Evolutionary conservation across 768 basidiomycete species (phyloP), one percentile per base, ranked within the genome.

Genomic region (Psilocybe tampanensis): DNA sequence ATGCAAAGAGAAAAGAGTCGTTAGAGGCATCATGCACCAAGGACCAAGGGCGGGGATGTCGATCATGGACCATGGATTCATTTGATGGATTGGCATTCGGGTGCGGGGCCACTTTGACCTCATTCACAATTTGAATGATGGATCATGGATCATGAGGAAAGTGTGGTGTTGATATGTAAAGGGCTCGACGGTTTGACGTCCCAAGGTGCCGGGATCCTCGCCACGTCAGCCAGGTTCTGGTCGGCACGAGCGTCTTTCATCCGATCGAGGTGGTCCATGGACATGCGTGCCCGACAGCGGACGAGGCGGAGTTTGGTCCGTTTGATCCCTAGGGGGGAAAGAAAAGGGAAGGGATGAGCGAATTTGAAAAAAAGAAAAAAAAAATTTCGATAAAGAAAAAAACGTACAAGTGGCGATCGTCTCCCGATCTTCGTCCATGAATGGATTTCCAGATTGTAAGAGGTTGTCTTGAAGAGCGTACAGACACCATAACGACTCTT

Each of bases 401-500:
- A 9, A 74, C 87, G 41, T 58, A 91, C 91, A 93, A 2, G 83
- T 91, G 15, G 84, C 81, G 47, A 93, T 91, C 4, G 89, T 92
- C 39, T 83, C 81, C 26, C 86, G 81, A 64, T 94, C 92, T 63
- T 94, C 91, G 50, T 91, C 90, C 82, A 87, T 82, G 71, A 88
- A 93, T 2, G 92, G 90, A 66, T 92, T 94, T 13, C 86, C 90
- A 8, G 80, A 83, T 69, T 93, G 89, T 59, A 90, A 68, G 1
- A 94, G 77, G 65, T 96, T 91, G 68, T 98, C 97, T 68, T 95
- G 89, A 8, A 98, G 78, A 0, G 94, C 90, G 61, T 95, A 92
- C 26, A 98, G 78, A 68, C 95, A 91, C 94, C 94, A 97, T 8
- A 98, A 71, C 0, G 94, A 93, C 64, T 94, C 94, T 66, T 98